Conservation (phyloP, 139 green algal genomes). For the Tetradesmus obliquus region DNA sequence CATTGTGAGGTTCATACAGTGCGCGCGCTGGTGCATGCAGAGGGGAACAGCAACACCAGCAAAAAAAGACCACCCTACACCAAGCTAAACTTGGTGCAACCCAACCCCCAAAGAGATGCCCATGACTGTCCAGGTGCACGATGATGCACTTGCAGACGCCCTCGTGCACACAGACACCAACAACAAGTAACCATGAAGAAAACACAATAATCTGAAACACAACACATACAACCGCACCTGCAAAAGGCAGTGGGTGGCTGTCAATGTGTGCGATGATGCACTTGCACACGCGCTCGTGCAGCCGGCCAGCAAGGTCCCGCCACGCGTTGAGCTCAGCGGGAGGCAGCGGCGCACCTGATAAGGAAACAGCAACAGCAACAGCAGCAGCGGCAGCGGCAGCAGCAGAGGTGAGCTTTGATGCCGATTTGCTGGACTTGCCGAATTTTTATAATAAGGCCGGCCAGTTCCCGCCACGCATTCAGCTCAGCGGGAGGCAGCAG, state of each 20-base stretch:
- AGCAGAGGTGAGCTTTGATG: not conserved
- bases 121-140: slow-evolving; percentile 54
- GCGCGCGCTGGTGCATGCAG: not conserved
- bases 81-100: not conserved
- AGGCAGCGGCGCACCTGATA: slow-evolving; percentile 30
- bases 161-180: slow-evolving; percentile 49
- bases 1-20: not conserved
- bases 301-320: slow-evolving; percentile 47
- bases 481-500: not conserved
- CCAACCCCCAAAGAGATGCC: slow-evolving; percentile 57
- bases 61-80: not conserved
- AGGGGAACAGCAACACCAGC: no score
- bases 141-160: slow-evolving; percentile 48
- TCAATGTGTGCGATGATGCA: slow-evolving; percentile 59
- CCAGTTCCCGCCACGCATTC: slow-evolving; percentile 40
- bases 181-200: no score
- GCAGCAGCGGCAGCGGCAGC: not conserved
- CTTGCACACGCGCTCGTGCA: slow-evolving; percentile 55
- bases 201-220: no score
- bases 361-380: not conserved
- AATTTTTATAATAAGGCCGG: not conserved
- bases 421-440: no score
- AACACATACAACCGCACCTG: slow-evolving; percentile 8
- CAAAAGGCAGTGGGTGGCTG: slow-evolving; percentile 60
- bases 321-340: slow-evolving; percentile 23